Base-by-base conservation (phyloP, 139 green algal species). In the Chlorella sp. region DNA sequence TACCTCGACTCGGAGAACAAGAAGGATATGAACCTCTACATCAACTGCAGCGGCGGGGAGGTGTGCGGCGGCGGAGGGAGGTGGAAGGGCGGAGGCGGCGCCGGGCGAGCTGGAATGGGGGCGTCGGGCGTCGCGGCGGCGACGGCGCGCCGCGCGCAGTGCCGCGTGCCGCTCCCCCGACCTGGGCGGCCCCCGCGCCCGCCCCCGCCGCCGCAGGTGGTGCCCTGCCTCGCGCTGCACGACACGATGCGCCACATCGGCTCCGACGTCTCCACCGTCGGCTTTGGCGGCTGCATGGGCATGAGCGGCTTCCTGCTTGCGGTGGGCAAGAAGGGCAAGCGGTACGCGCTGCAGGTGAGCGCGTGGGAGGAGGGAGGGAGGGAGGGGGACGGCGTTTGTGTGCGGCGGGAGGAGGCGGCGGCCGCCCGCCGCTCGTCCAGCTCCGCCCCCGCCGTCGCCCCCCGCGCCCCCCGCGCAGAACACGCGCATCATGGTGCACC, bases 261-360 rank as follows among this genome's bases (percentile, higher is more conserved):
- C 79, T 93, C 82, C 75, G 90, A 94, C 73, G 94, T 97, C 29
- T 90, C 87, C 40, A 98, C 96, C 8, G 91, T 99, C 4, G 95
- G 92, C 74, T 98, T 99, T 80, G 96, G 96, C 43, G 87, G 92
- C 48, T 96, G 91, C 79, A 92, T 97, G 75, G 95, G 94, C 58
- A 99, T 98, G 94, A 93, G 85, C 36, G 95, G 93, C n/a, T 98
- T 99, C 81, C 82, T 99, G 79, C 87, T 99, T 31, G 90, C 94
- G 11, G 86, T 91, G 7, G 96, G 96, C 42, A 89, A 92, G 31
- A 98, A 98, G 92, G 93, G 93, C 59, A 97, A 97, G 84, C 88
- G 94, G 31, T 92, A 87, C 71, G 87, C 87, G 2, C 88, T 98
- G 87, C 93, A n/a, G n/a, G n/a, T n/a, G n/a, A n/a, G n/a, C n/a